phyloP scores from a whole-genome alignment of 169 alveolate genomes.

The Cryptosporidium bovis region DNA sequence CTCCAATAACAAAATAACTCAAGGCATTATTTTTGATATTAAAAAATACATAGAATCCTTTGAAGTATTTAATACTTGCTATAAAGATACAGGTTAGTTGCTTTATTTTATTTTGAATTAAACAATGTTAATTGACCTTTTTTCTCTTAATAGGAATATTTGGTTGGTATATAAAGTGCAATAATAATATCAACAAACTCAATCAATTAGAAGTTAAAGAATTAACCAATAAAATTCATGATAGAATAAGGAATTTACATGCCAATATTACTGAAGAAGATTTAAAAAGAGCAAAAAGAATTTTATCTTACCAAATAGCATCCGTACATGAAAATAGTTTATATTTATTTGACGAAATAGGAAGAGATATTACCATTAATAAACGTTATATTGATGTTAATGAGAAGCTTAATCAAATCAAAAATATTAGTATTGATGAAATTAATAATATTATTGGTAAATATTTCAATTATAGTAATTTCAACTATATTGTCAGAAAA shows the following conservation, averaged over 20 bases:
- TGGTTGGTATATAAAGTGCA: conserved; percentile 44
- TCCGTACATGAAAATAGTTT: conserved; percentile 18
- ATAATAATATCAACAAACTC: background rate
- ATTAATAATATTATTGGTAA: conserved; percentile 14
- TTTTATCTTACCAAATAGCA: conserved; percentile 13
- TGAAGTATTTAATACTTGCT: conserved; percentile 89
- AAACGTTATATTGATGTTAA: conserved; percentile 5
- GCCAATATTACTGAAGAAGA: conserved; percentile 42
- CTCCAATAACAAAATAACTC: conserved; percentile 7
- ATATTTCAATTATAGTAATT: background rate
- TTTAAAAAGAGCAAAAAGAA: conserved; percentile 25
- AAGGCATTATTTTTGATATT: conserved; percentile 52
- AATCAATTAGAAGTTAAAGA: conserved; percentile 10
- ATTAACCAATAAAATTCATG: conserved; percentile 1
- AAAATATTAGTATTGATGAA: background rate
- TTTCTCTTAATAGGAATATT: conserved; percentile 13
- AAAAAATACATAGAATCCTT: conserved; percentile 81
- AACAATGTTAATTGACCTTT: background rate
- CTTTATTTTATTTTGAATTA: conserved; percentile 78
- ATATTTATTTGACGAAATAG: conserved; percentile 30
- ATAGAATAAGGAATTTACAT: conserved; percentile 1
- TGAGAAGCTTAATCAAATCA: conserved; percentile 30
- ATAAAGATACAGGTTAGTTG: conserved; percentile 94
- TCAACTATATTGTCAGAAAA: background rate
- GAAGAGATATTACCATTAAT: conserved; percentile 34